Evolutionary conservation across 1,139 yeast species (phyloP).

Genomic region (Ashbya aceris): DNA sequence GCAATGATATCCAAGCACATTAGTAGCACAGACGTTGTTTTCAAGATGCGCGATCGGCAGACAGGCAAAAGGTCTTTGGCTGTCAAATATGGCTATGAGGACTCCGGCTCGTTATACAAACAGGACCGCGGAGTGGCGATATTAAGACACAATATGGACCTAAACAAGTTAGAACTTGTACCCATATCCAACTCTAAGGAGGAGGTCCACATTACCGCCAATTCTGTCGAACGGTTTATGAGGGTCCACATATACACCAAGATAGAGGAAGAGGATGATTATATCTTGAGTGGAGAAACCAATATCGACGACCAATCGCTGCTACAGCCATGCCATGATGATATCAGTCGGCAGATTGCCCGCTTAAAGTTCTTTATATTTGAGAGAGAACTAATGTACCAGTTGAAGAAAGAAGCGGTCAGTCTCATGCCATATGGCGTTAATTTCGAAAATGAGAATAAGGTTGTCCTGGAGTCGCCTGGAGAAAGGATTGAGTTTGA

Average conservation of each 20-base stretch:
- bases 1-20: slow-evolving; percentile 36
- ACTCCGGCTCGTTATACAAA: slow-evolving; percentile 70
- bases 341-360: slow-evolving; percentile 45
- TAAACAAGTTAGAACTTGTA: slow-evolving; percentile 34
- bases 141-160: slow-evolving; percentile 35
- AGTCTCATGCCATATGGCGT: slow-evolving; percentile 65
- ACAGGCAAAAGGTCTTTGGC: slow-evolving; percentile 49
- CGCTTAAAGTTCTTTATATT: slow-evolving; percentile 63
- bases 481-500: slow-evolving; percentile 68
- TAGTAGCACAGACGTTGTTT: slow-evolving; percentile 59
- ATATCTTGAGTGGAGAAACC: slow-evolving; percentile 31
- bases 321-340: slow-evolving; percentile 16
- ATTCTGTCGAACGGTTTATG: slow-evolving; percentile 31
- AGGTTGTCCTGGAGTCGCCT: slow-evolving; percentile 52
- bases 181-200: slow-evolving; percentile 25
- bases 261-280: slow-evolving; percentile 48
- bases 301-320: slow-evolving; percentile 12
- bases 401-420: slow-evolving; percentile 67
- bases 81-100: slow-evolving; percentile 84
- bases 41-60: slow-evolving; percentile 50
- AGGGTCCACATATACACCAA: slow-evolving; percentile 47
- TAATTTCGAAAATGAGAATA: slow-evolving; percentile 53
- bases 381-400: slow-evolving; percentile 67
- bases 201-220: slow-evolving; percentile 6
- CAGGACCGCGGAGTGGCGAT: slow-evolving; percentile 69